Evolutionary conservation across 148 eudicot species (phyloP).

Genomic region (Rhododendron williamsianum): DNA sequence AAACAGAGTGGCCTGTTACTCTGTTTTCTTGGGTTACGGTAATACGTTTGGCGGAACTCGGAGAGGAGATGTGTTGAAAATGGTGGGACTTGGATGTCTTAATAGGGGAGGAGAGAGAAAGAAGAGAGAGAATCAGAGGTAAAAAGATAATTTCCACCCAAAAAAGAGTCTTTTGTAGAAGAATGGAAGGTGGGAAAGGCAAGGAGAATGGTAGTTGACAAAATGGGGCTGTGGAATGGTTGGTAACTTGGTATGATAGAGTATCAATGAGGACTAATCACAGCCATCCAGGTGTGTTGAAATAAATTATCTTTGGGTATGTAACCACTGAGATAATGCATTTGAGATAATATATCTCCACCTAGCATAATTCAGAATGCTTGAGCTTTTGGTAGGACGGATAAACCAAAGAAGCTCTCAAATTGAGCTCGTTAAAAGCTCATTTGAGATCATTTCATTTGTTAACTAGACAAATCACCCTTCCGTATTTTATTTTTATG

Average conservation of each 20-base stretch:
- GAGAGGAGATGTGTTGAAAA: background rate
- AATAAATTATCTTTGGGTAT: background rate
- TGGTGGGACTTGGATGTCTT: background rate
- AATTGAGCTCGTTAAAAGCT: background rate
- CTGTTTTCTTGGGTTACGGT: background rate
- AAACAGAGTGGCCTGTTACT: background rate
- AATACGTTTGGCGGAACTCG: background rate
- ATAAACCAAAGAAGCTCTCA: background rate
- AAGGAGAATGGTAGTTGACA: background rate
- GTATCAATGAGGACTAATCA: background rate
- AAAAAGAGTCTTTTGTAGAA: background rate
- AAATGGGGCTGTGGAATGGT: background rate
- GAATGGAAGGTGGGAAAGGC: constrained; percentile 4
- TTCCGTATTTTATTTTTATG: too few relatives aligned
- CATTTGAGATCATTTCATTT: background rate
- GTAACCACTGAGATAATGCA: background rate
- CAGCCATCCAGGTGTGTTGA: background rate
- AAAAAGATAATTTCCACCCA: background rate
- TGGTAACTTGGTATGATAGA: background rate
- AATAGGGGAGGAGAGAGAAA: background rate
- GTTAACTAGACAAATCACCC: background rate
- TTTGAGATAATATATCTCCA: too few relatives aligned
- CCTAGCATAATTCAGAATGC: background rate
- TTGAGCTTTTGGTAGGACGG: background rate
- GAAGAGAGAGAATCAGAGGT: background rate